Conservation (phyloP, 176 grass and related monocot genomes). For the Musa troglodytarum region DNA sequence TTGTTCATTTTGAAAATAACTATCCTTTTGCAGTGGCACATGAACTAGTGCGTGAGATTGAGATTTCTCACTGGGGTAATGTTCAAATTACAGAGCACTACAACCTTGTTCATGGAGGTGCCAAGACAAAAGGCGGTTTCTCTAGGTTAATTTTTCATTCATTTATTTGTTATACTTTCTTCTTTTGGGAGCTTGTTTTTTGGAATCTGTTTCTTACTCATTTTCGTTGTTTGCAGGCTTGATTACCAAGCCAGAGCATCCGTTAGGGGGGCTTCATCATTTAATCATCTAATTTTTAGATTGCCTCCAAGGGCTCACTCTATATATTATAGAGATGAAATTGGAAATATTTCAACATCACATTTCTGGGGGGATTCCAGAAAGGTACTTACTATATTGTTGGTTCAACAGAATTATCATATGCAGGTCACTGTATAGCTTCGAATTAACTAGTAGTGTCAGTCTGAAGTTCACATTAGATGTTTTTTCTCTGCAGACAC, state of each 20-base stretch:
- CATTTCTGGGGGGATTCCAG: slow-evolving; percentile 89
- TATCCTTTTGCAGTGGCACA: slow-evolving; percentile 85
- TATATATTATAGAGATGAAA: slow-evolving; percentile 99
- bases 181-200: slow-evolving; percentile 19
- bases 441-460: slow-evolving; percentile 4
- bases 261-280: slow-evolving; percentile 74
- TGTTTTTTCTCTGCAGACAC: slow-evolving; percentile 55
- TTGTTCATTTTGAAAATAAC: slow-evolving; percentile 97
- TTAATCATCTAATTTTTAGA: slow-evolving; percentile 67
- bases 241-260: slow-evolving; percentile 87
- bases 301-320: slow-evolving; percentile 84
- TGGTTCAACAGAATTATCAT: neutral
- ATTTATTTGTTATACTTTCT: neutral
- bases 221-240: slow-evolving; percentile 44
- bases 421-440: slow-evolving; percentile 7
- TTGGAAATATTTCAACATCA: slow-evolving; percentile 98
- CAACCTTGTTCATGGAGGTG: slow-evolving; percentile 78
- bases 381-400: slow-evolving; percentile 52
- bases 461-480: slow-evolving; percentile 1
- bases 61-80: slow-evolving; percentile 96
- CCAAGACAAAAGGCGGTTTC: slow-evolving; percentile 85
- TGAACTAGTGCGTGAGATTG: slow-evolving; percentile 80
- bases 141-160: slow-evolving; percentile 53
- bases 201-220: neutral
- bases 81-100: slow-evolving; percentile 87